Base-by-base conservation (phyloP, 2,329 filamentous ascomycete genomes). In the Pseudomassariella vexata region DNA sequence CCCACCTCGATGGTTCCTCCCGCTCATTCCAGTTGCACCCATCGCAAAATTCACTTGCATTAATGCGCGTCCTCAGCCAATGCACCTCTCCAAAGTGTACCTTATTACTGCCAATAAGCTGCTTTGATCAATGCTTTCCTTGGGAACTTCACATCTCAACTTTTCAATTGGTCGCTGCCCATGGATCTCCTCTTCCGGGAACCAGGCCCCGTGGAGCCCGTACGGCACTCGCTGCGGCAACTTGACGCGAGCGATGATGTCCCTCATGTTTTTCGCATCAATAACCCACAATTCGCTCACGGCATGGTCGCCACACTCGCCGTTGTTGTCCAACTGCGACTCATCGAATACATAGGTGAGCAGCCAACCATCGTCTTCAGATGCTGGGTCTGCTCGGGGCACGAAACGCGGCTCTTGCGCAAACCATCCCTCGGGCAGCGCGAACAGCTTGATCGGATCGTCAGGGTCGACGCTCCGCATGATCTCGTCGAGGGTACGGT, bases 331-430 rank as follows among this genome's bases (percentile, higher is more conserved):
- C 0, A 84, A 58, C 47, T 85, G 79, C 2, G 65, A 62, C 44
- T 85, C 81, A 40, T 85, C 76, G 39, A 85, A 85, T 1, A 80
- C 78, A 41, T 82, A 85, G 27, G 75, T 79, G 5, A 85, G 57
- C 1, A 85, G 57, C 56, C 70, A 85, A 0, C 82, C 81, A 40
- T 80, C 76, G 42, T 85, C 79, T 49, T 85, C 82, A 1, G 44
- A 49, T 1, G 26, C 36, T 0, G 59, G 53, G 9, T 54, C 42
- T 2, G 42, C 26, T 1, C 69, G 56, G 4, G 77, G 59, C 5
- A 85, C 68, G 38, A 85, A 85, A 1, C 75, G 68, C 2, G 79
- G 71, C 52, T 85, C 81, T 47, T 85, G 80, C 1, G 77, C 77
- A 38, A 66, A 85, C 62, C 72, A 76, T 0, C 71, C 70, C 0